phyloP scores from a whole-genome alignment of 2,329 filamentous ascomycete genomes.

The Thielaviopsis euricoi region DNA sequence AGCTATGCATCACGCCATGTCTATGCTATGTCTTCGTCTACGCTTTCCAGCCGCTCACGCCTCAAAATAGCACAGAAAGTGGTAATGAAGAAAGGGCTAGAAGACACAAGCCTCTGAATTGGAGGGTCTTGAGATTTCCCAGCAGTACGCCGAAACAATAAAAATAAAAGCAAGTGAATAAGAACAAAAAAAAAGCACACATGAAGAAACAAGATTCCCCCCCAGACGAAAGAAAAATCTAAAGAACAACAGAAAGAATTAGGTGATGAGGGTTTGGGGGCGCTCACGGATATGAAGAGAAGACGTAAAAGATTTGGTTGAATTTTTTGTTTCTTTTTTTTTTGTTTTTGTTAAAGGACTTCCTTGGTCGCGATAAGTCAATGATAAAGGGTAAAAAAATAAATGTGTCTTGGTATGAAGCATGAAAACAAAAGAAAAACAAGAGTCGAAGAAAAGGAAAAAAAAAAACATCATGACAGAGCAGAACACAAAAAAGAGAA shows the following conservation, averaged over 20 bases:
- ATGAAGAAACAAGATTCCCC: background rate
- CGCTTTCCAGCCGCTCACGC: too few relatives aligned
- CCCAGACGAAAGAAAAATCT: background rate
- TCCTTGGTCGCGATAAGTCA: background rate
- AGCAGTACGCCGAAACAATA: slow-evolving; percentile 1
- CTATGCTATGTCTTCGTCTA: too few relatives aligned
- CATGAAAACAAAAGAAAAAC: background rate
- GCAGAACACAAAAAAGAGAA: background rate
- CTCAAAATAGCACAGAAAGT: too few relatives aligned
- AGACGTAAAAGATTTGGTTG: background rate
- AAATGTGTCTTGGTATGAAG: background rate
- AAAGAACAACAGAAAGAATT: background rate
- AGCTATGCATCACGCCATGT: too few relatives aligned
- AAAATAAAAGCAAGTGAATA: background rate
- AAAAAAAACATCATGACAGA: background rate
- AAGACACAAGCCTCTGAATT: too few relatives aligned
- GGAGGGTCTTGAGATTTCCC: background rate
- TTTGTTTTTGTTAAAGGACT: background rate
- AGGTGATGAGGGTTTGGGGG: too few relatives aligned
- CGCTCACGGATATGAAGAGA: background rate
- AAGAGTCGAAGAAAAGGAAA: background rate
- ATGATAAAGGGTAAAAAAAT: background rate
- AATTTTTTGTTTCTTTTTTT: background rate
- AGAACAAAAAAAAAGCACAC: background rate
- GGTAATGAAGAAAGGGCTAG: too few relatives aligned